Evolutionary conservation across 129 eudicot species (phyloP).

Genomic region (Chrysanthemum lavandulifolium): DNA sequence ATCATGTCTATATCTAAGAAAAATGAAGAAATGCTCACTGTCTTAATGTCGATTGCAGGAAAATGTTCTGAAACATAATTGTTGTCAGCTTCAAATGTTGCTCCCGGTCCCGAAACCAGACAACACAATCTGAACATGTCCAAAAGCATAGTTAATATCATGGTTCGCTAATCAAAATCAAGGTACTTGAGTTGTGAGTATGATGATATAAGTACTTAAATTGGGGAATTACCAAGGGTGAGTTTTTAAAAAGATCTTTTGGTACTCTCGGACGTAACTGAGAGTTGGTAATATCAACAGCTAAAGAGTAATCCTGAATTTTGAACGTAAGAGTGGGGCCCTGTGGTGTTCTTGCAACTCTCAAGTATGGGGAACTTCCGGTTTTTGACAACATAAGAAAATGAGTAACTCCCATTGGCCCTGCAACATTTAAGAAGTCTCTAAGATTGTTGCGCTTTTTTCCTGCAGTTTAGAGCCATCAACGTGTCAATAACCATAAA

Average conservation of each 20-base stretch:
- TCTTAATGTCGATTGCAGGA: constrained; percentile 91
- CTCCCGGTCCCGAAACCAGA: constrained; percentile 96
- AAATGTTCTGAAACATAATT: constrained; percentile 88
- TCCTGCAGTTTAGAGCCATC: constrained; percentile 53
- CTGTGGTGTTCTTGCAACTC: constrained; percentile 94
- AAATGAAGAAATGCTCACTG: constrained; percentile 48
- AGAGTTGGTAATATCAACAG: constrained; percentile 75
- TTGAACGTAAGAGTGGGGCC: constrained; percentile 94
- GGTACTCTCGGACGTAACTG: constrained; percentile 92
- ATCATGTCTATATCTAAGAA: not conserved
- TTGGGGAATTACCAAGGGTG: constrained; percentile 71
- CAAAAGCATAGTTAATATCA: not conserved
- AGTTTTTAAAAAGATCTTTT: constrained; percentile 70
- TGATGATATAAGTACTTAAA: not conserved
- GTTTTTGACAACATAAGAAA: constrained; percentile 89
- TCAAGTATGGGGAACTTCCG: constrained; percentile 73
- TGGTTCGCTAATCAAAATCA: not conserved
- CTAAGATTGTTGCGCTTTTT: constrained; percentile 82
- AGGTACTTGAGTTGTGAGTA: not conserved
- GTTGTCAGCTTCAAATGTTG: constrained; percentile 86
- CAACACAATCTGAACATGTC: constrained; percentile 67
- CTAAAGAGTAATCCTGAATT: constrained; percentile 79
- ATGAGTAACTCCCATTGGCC: constrained; percentile 98
- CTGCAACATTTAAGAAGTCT: constrained; percentile 92
- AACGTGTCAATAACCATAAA: not conserved